A percentile compares a stretch with the other conserved stretches of the same genome.
Conservation (phyloP, 2,329 filamentous ascomycete genomes). For the Aureobasidium sp. region DNA sequence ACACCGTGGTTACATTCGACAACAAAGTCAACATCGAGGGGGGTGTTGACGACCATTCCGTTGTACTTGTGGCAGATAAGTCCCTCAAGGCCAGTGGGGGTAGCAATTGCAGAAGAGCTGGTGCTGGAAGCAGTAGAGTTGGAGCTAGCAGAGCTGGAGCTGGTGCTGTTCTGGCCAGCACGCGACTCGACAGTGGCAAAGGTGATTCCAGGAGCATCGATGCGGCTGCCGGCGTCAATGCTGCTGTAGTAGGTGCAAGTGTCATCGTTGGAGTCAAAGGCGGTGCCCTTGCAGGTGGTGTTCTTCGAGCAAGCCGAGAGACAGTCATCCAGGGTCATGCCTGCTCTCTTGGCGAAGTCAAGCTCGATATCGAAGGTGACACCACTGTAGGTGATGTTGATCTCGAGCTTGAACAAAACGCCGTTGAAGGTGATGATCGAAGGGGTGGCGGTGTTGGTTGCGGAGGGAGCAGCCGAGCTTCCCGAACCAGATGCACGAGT, state of each 20-base stretch:
- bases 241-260: constrained; percentile 8
- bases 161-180: background rate
- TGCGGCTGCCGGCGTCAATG: background rate
- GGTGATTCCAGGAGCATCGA: background rate
- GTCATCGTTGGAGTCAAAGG: background rate
- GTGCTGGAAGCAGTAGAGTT: background rate
- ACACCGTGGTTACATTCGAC: background rate
- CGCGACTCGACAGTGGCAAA: constrained; percentile 9
- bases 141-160: background rate
- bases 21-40: background rate
- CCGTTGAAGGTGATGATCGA: background rate
- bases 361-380: background rate
- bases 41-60: background rate
- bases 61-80: constrained; percentile 7
- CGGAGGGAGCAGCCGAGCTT: background rate
- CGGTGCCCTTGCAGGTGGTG: background rate
- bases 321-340: background rate
- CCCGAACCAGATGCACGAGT: background rate
- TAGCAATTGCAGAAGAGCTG: background rate
- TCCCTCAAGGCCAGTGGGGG: background rate
- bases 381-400: background rate
- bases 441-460: background rate
- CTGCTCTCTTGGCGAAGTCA: constrained; percentile 3
- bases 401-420: background rate
- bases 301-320: background rate